Evolutionary conservation across 805 yeast genomes (phyloP).

Genomic region (Candida ipomoeae): DNA sequence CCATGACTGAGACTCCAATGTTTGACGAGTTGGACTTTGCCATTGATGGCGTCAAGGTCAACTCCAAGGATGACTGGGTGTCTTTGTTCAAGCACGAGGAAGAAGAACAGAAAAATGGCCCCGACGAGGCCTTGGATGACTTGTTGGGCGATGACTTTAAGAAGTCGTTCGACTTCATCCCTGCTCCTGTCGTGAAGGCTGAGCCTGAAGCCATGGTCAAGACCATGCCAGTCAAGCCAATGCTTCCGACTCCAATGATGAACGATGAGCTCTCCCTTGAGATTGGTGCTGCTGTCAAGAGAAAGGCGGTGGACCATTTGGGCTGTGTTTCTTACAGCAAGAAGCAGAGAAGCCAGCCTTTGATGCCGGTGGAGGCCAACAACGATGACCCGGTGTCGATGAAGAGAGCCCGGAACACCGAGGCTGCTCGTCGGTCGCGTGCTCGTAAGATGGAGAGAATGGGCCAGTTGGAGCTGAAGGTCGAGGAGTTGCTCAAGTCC

Average conservation of each 20-base stretch:
- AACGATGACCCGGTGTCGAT: conserved; percentile 60
- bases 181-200: conserved; percentile 6
- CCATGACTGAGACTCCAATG: conserved; percentile 45
- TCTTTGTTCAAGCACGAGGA: conserved; percentile 47
- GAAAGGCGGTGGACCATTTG: conserved; percentile 54
- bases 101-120: background rate
- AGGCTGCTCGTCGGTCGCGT: conserved; percentile 93
- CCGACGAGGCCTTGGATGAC: conserved; percentile 18
- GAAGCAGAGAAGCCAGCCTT: conserved; percentile 69
- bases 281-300: conserved; percentile 6
- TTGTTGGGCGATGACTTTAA: conserved; percentile 20
- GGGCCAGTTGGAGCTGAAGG: conserved; percentile 74
- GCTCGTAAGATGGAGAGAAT: conserved; percentile 90
- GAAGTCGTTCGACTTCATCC: conserved; percentile 18
- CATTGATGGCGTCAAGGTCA: conserved; percentile 36
- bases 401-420: conserved; percentile 96
- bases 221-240: conserved; percentile 17
- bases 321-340: conserved; percentile 76
- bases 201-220: conserved; percentile 20
- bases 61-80: conserved; percentile 52
- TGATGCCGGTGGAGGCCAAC: conserved; percentile 60
- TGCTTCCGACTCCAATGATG: conserved; percentile 14
- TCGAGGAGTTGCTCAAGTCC: conserved; percentile 56
- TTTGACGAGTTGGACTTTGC: conserved; percentile 51
- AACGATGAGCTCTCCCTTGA: background rate